Evolutionary conservation across 1,284 basidiomycete species (phyloP).

Genomic region (Rhodotorula mucilaginosa): DNA sequence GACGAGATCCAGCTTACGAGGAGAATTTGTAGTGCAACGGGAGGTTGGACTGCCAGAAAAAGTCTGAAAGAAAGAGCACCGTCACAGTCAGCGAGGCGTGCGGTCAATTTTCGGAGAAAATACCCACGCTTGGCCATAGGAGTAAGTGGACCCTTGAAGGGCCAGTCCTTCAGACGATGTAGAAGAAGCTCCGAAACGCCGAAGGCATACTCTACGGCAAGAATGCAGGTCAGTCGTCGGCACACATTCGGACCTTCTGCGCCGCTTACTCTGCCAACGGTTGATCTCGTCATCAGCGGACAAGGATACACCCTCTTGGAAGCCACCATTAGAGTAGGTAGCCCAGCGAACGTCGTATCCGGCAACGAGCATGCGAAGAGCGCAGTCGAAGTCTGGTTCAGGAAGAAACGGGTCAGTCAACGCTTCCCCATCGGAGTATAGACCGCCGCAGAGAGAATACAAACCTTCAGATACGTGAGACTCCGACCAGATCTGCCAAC

Average conservation of each 20-base stretch:
- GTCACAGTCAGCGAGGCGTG: not conserved
- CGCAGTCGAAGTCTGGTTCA: constrained; percentile 59
- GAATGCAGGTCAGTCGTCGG: constrained; percentile 68
- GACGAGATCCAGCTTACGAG: not conserved
- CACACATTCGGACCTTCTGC: constrained; percentile 48
- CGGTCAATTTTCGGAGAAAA: constrained; percentile 40
- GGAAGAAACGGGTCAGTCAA: not conserved
- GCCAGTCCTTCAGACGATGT: constrained; percentile 29
- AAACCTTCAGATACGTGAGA: constrained; percentile 60
- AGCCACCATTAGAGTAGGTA: constrained; percentile 72
- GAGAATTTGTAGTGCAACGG: constrained; percentile 77
- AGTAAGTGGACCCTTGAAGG: constrained; percentile 19
- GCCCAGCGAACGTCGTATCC: constrained; percentile 79
- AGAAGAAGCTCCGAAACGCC: constrained; percentile 55
- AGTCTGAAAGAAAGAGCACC: not conserved
- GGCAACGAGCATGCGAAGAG: constrained; percentile 19
- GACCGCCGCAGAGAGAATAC: too few relatives aligned
- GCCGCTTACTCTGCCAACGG: constrained; percentile 24
- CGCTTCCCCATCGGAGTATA: too few relatives aligned
- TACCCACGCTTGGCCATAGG: constrained; percentile 20
- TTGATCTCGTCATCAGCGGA: constrained; percentile 51
- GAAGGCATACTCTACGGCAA: constrained; percentile 62
- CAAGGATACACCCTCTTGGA: constrained; percentile 83
- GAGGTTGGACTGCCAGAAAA: constrained; percentile 23
- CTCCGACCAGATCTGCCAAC: constrained; percentile 75